Percentiles rank a stretch among this genome's conserved stretches.
These are phyloP conservation scores for Geosmithia morbida DNA, from an alignment of 2,329 filamentous ascomycete species.

Conservation along the genomic window DNA sequence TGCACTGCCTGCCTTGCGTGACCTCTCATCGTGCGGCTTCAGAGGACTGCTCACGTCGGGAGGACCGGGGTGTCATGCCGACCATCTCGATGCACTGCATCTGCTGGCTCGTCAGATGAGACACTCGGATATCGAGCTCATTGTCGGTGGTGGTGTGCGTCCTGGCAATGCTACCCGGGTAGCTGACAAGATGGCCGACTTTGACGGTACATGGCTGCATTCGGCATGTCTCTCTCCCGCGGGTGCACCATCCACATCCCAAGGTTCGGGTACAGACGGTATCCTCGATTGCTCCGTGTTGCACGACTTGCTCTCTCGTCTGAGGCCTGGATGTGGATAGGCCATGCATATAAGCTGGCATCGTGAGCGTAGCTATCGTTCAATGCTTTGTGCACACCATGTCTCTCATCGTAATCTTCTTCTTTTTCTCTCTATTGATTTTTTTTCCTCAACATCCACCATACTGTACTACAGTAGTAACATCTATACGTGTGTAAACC, in stretches of 20 bases:
- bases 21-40: conserved; percentile 29
- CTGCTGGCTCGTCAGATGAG: conserved; percentile 4
- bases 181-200: conserved; percentile 10
- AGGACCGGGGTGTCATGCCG: conserved; percentile 20
- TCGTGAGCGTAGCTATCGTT: not conserved
- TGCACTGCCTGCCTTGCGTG: conserved; percentile 10
- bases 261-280: not conserved
- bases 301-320: not conserved
- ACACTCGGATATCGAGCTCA: conserved; percentile 20
- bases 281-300: not conserved
- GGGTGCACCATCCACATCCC: too few relatives aligned
- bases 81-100: conserved; percentile 23
- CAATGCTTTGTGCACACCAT: not conserved
- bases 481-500: not conserved
- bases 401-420: not conserved
- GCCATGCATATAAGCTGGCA: not conserved
- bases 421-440: not conserved
- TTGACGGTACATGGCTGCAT: conserved; percentile 25
- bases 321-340: too few relatives aligned
- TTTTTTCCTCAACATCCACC: too few relatives aligned
- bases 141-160: conserved; percentile 37
- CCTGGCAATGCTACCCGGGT: conserved; percentile 20
- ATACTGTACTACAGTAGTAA: too few relatives aligned
- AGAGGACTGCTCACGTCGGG: conserved; percentile 37
- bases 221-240: conserved; percentile 26